Evolutionary conservation across 805 yeast species (phyloP).

Genomic region (Barnettozyma salicaria): DNA sequence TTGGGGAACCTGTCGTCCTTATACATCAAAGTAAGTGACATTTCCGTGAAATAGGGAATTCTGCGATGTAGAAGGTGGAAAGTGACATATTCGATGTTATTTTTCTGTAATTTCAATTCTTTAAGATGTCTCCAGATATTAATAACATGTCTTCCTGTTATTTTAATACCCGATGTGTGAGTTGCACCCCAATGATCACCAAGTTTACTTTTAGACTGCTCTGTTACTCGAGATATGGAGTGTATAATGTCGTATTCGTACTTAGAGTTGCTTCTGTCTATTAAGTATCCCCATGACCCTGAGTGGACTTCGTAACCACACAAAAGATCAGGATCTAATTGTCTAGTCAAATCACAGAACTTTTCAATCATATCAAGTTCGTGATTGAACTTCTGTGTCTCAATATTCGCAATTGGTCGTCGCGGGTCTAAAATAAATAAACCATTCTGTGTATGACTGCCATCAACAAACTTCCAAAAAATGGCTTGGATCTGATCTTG

Average conservation of each 20-base stretch:
- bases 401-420: slow-evolving; percentile 4
- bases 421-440: slow-evolving; percentile 26
- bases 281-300: slow-evolving; percentile 84
- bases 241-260: slow-evolving; percentile 49
- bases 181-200: slow-evolving; percentile 78
- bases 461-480: slow-evolving; percentile 56
- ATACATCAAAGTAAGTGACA: slow-evolving; percentile 46
- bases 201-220: slow-evolving; percentile 37
- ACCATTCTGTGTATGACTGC: slow-evolving; percentile 35
- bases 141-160: slow-evolving; percentile 78
- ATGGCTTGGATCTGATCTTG: slow-evolving; percentile 53
- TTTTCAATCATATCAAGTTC: slow-evolving; percentile 57
- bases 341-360: slow-evolving; percentile 48
- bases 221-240: slow-evolving; percentile 64
- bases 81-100: slow-evolving; percentile 71
- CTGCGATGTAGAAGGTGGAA: slow-evolving; percentile 61
- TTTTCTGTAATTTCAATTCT: slow-evolving; percentile 58
- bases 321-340: slow-evolving; percentile 80
- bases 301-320: slow-evolving; percentile 81
- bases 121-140: slow-evolving; percentile 80
- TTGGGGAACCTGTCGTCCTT: slow-evolving; percentile 24
- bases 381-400: slow-evolving; percentile 30
- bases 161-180: slow-evolving; percentile 61
- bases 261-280: slow-evolving; percentile 49
- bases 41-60: slow-evolving; percentile 54